Conservation (phyloP, 2,329 filamentous ascomycete genomes). For the Paradendryphiella salina region DNA sequence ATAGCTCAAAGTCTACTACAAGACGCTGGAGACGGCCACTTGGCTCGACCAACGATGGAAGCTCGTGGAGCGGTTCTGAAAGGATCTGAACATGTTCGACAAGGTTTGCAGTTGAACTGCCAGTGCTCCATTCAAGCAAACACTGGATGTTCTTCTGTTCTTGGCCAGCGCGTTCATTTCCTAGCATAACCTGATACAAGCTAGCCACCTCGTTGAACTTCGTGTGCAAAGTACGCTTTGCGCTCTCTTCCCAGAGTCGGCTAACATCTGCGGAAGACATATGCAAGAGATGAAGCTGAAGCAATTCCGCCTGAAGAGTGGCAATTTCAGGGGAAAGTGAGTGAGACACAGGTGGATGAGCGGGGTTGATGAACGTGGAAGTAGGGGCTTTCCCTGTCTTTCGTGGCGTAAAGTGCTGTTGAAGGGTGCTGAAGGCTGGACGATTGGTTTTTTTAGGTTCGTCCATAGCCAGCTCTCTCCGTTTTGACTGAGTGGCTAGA, state of each 20-base stretch:
- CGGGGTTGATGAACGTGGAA: slow-evolving; percentile 42
- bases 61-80: slow-evolving; percentile 43
- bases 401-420: slow-evolving; percentile 48
- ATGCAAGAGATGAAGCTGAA: slow-evolving; percentile 47
- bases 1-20: slow-evolving; percentile 38
- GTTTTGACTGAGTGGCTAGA: slow-evolving; percentile 16
- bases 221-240: slow-evolving; percentile 32
- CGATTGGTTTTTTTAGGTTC: slow-evolving; percentile 30
- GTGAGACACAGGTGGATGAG: slow-evolving; percentile 21
- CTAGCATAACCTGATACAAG: slow-evolving; percentile 41
- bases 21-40: slow-evolving; percentile 41
- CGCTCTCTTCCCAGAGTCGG: slow-evolving; percentile 41
- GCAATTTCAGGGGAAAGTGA: slow-evolving; percentile 36
- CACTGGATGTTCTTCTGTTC: slow-evolving; percentile 45
- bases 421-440: slow-evolving; percentile 46
- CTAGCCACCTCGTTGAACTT: slow-evolving; percentile 47
- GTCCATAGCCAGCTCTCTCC: slow-evolving; percentile 26
- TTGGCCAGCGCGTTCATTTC: slow-evolving; percentile 42
- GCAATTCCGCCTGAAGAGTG: slow-evolving; percentile 44
- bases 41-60: slow-evolving; percentile 38
- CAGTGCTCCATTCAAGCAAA: slow-evolving; percentile 42
- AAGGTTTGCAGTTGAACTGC: slow-evolving; percentile 31
- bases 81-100: slow-evolving; percentile 44
- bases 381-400: slow-evolving; percentile 44
- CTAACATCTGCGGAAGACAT: slow-evolving; percentile 26